Conservation (phyloP, 257 asterid genomes). For the Thymus mandschuricus region DNA sequence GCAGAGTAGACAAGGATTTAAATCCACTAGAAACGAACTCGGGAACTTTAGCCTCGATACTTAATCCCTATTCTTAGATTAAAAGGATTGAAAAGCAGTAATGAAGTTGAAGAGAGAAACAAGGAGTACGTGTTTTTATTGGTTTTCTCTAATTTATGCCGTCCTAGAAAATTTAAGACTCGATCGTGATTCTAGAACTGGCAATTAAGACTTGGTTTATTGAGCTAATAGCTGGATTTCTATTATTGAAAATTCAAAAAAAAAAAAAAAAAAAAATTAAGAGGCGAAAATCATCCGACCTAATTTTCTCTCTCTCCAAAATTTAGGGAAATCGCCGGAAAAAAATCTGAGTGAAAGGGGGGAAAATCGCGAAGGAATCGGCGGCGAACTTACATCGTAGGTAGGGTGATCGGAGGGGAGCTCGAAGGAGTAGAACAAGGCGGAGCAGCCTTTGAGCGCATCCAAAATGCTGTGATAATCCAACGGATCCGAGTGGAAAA, state of each 20-base stretch:
- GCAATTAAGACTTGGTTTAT: conserved; percentile 4
- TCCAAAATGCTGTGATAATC: conserved; percentile 91
- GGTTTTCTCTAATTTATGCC: conserved; percentile 8
- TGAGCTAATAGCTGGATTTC: conserved; percentile 31
- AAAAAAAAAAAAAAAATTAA: conserved; percentile 9
- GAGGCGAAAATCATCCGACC: conserved; percentile 6
- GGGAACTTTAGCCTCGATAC: no score
- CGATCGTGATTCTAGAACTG: conserved; percentile 10
- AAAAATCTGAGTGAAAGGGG: not conserved
- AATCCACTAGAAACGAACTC: not conserved
- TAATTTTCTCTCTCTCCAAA: not conserved
- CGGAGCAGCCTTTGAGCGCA: conserved; percentile 79
- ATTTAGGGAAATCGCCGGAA: not conserved
- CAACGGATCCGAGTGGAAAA: conserved; percentile 75
- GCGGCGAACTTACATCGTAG: conserved; percentile 65
- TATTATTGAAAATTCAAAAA: not conserved
- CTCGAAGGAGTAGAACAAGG: conserved; percentile 87
- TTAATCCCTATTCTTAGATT: no score
- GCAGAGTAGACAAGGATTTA: not conserved
- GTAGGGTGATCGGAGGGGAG: conserved; percentile 72
- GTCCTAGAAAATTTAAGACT: conserved; percentile 8
- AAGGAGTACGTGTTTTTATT: not conserved
- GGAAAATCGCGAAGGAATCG: not conserved
- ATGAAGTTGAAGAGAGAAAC: not conserved
- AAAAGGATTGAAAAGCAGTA: not conserved